These are phyloP conservation scores for Phaseolus coccineus DNA, from an alignment of 331 rosid genomes.

Conservation along the genomic window DNA sequence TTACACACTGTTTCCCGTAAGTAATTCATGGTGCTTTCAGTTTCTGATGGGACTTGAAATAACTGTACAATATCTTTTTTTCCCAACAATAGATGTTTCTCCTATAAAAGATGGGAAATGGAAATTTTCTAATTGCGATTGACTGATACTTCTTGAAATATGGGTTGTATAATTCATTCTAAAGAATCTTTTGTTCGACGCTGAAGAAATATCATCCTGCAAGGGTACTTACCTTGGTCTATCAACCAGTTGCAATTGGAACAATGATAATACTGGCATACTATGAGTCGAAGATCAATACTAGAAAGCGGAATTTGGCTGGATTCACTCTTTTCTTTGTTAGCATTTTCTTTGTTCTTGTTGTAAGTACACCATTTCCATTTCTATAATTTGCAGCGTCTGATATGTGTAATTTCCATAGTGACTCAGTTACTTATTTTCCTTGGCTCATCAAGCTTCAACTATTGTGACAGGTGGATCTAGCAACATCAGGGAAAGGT, in stretches of 20 bases:
- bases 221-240: slow-evolving; percentile 78
- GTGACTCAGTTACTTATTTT: not conserved
- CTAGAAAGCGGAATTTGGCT: slow-evolving; percentile 69
- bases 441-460: not conserved
- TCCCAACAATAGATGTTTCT: not conserved
- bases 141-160: not conserved
- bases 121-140: not conserved
- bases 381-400: not conserved
- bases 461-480: slow-evolving; percentile 66
- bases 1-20: slow-evolving; percentile 75
- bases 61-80: not conserved
- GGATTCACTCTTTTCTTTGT: slow-evolving; percentile 69
- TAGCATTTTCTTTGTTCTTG: slow-evolving; percentile 61
- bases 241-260: slow-evolving; percentile 78
- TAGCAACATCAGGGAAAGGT: slow-evolving; percentile 80
- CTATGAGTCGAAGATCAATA: slow-evolving; percentile 68
- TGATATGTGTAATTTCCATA: slow-evolving; percentile 7
- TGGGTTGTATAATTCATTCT: slow-evolving; percentile 3
- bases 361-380: slow-evolving; percentile 57
- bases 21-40: slow-evolving; percentile 12
- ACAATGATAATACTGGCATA: slow-evolving; percentile 63
- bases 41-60: slow-evolving; percentile 1
- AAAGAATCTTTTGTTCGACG: slow-evolving; percentile 19
- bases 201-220: slow-evolving; percentile 81
- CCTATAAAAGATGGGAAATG: not conserved